These are phyloP conservation scores for Shiraia sp. DNA, from an alignment of 2,329 filamentous ascomycete genomes.

Conservation along the genomic window DNA sequence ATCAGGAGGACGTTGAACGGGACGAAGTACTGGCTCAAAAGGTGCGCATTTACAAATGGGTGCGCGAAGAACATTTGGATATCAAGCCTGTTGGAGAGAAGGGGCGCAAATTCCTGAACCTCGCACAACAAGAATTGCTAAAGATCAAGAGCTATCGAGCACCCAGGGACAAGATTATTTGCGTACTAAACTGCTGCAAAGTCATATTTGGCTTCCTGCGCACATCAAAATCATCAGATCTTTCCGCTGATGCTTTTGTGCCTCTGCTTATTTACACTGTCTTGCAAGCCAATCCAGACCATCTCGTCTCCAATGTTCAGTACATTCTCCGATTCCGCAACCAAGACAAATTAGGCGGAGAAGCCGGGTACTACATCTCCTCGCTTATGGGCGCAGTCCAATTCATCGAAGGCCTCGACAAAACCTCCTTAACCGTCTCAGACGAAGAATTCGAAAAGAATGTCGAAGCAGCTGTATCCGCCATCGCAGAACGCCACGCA, in stretches of 20 bases:
- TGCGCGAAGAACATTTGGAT: slow-evolving; percentile 89
- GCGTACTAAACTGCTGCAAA: slow-evolving; percentile 97
- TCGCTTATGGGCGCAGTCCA: slow-evolving; percentile 95
- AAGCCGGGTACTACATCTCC: slow-evolving; percentile 96
- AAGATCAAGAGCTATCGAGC: slow-evolving; percentile 98
- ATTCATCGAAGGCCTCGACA: slow-evolving; percentile 95
- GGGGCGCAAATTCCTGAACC: slow-evolving; percentile 80
- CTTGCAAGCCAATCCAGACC: slow-evolving; percentile 89
- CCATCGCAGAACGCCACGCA: slow-evolving; percentile 86
- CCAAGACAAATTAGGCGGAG: slow-evolving; percentile 95
- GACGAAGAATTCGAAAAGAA: slow-evolving; percentile 95
- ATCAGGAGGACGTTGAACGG: slow-evolving; percentile 96
- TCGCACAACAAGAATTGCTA: slow-evolving; percentile 91
- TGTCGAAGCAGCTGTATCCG: slow-evolving; percentile 94
- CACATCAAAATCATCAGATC: slow-evolving; percentile 82
- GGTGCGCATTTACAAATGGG: slow-evolving; percentile 95
- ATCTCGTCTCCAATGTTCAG: slow-evolving; percentile 95
- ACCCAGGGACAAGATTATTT: slow-evolving; percentile 98
- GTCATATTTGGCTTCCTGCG: slow-evolving; percentile 96
- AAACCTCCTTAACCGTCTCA: slow-evolving; percentile 87
- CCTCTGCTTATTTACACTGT: slow-evolving; percentile 92
- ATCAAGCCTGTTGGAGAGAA: slow-evolving; percentile 84
- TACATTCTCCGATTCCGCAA: slow-evolving; percentile 97
- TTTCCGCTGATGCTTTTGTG: slow-evolving; percentile 93
- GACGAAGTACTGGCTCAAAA: slow-evolving; percentile 97